Percentiles rank a stretch among this genome's conserved stretches.
phyloP scores from a whole-genome alignment of 2,329 filamentous ascomycete species.

The Intubia oerlemansii region DNA sequence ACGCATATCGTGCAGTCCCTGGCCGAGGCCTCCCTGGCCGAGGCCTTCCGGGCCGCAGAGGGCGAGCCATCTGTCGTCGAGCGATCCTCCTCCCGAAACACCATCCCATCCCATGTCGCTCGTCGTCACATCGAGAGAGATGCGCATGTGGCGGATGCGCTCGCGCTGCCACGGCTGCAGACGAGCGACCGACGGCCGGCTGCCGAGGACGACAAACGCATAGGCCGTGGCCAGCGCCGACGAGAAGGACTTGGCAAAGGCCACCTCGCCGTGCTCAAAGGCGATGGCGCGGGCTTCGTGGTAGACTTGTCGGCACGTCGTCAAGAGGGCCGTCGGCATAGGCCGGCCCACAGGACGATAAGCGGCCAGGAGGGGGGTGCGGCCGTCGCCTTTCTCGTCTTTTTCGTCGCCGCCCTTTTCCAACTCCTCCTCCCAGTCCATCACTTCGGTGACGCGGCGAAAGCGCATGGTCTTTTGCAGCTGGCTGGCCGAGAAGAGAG shows the following conservation, averaged over 20 bases:
- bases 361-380: slow-evolving; percentile 11
- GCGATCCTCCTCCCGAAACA: no score
- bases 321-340: slow-evolving; percentile 17
- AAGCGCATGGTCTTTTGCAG: no score
- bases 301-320: slow-evolving; percentile 19
- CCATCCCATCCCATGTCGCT: slow-evolving; percentile 13
- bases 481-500: no score
- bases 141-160: slow-evolving; percentile 17
- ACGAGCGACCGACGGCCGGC: no score
- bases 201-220: slow-evolving; percentile 10
- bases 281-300: slow-evolving; percentile 19
- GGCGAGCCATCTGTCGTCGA: no score
- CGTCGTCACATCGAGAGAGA: slow-evolving; percentile 22
- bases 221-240: slow-evolving; percentile 21
- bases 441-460: no score
- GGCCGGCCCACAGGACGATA: slow-evolving; percentile 17
- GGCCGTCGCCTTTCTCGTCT: no score
- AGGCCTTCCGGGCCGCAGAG: no score
- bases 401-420: no score
- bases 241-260: slow-evolving; percentile 23
- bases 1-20: slow-evolving; percentile 18
- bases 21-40: no score
- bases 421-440: no score
- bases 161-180: slow-evolving; percentile 23
- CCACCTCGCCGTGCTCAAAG: slow-evolving; percentile 22